These are phyloP conservation scores for Xanthoceras sorbifolium DNA, from an alignment of 345 rosid species.

Conservation along the genomic window DNA sequence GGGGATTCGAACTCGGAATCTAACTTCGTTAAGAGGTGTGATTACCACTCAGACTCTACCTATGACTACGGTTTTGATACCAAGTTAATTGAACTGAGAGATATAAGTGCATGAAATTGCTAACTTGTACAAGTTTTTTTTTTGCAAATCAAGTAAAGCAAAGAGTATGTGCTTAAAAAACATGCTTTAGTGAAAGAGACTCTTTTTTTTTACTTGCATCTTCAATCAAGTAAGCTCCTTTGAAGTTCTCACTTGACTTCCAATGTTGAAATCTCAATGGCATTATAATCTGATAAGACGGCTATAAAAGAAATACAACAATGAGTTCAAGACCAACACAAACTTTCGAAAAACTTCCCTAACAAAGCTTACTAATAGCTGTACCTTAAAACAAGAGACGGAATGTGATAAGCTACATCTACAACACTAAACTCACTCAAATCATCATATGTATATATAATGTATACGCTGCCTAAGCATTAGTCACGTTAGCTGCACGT, in stretches of 20 bases:
- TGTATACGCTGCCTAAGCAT: neutral
- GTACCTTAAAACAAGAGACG: neutral
- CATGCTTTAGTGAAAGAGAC: neutral
- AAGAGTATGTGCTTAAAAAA: too few relatives aligned
- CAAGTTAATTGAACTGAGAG: conserved; percentile 1
- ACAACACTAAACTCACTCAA: neutral
- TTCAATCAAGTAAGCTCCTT: neutral
- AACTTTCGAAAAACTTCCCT: neutral
- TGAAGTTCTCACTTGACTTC: neutral
- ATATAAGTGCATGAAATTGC: neutral
- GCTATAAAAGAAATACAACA: neutral
- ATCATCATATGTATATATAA: neutral
- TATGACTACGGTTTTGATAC: too few relatives aligned
- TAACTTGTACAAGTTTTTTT: too few relatives aligned
- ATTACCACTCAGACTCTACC: too few relatives aligned
- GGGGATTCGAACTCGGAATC: too few relatives aligned
- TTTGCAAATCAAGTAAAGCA: too few relatives aligned
- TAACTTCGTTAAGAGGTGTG: too few relatives aligned
- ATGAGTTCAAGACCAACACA: neutral
- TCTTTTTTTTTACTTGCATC: neutral
- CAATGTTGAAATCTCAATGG: neutral
- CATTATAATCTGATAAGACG: neutral
- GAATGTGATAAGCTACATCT: neutral
- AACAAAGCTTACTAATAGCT: neutral
- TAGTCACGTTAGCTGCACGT: neutral